These are phyloP conservation scores for Chlorella sp. DNA, from an alignment of 139 green algal species.

Conservation along the genomic window DNA sequence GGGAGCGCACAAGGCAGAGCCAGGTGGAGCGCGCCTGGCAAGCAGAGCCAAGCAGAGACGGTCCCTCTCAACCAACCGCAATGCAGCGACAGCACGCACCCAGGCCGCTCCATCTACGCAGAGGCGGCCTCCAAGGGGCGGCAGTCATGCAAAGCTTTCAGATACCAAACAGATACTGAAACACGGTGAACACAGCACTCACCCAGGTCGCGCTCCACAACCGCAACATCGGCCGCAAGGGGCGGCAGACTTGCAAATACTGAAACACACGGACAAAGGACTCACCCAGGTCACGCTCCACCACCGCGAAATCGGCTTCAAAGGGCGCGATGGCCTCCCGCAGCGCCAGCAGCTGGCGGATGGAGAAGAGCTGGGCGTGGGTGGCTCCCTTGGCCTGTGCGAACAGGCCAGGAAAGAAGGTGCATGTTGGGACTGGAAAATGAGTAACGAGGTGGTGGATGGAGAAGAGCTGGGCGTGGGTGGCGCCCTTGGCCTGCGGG, in stretches of 20 bases:
- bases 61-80: too few relatives aligned
- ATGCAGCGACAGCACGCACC: too few relatives aligned
- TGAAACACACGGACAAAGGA: too few relatives aligned
- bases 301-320: constrained; percentile 84
- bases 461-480: constrained; percentile 84
- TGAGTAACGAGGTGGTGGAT: constrained; percentile 88
- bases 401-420: not conserved
- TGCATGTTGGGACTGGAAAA: not conserved
- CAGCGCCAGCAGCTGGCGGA: constrained; percentile 95
- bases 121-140: too few relatives aligned
- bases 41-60: too few relatives aligned
- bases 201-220: not conserved
- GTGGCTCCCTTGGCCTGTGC: constrained; percentile 48
- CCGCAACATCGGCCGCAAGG: not conserved
- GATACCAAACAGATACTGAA: too few relatives aligned
- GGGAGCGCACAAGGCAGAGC: not conserved
- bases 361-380: constrained; percentile 93
- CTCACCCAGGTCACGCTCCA: constrained; percentile 56
- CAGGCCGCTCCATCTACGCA: too few relatives aligned
- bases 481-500: constrained; percentile 47
- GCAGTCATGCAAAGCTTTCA: too few relatives aligned
- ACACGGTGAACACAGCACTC: not conserved
- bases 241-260: too few relatives aligned
- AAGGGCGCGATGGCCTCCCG: constrained; percentile 92
- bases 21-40: too few relatives aligned